Evolutionary conservation across 306 rosid species (phyloP).

Genomic region (Prinsepia uniflora): DNA sequence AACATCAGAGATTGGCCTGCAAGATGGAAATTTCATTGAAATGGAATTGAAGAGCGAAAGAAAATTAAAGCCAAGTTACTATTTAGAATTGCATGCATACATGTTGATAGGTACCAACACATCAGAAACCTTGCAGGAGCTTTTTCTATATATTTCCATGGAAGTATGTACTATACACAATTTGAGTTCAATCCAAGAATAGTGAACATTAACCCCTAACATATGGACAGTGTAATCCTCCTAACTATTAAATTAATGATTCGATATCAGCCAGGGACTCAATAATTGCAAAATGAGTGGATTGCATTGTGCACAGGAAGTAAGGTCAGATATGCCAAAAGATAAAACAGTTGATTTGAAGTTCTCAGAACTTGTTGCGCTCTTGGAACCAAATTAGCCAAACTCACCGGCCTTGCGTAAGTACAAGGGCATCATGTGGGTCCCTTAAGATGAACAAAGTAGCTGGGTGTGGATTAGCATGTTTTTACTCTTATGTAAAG

Average conservation of each 20-base stretch:
- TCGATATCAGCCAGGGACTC: conserved; percentile 18
- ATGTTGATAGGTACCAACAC: conserved; percentile 34
- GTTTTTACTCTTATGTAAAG: conserved; percentile 24
- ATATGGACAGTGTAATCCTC: conserved; percentile 34
- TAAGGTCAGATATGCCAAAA: conserved; percentile 21
- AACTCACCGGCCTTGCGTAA: conserved; percentile 20
- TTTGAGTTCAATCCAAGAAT: conserved; percentile 18
- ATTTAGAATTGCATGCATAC: conserved; percentile 29
- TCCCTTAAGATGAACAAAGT: conserved; percentile 29
- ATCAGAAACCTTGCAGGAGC: conserved; percentile 31
- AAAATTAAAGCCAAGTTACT: conserved; percentile 11
- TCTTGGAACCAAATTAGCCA: conserved; percentile 25
- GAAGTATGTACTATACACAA: neutral
- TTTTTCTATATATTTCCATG: conserved; percentile 25
- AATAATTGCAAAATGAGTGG: conserved; percentile 46
- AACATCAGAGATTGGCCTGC: conserved; percentile 98
- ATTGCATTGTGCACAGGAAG: conserved; percentile 15
- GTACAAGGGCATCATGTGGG: conserved; percentile 23
- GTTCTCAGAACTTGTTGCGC: conserved; percentile 16
- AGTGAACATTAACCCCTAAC: conserved; percentile 29
- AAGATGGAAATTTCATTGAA: conserved; percentile 32
- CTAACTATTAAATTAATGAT: conserved; percentile 19
- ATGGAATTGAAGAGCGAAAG: conserved; percentile 29
- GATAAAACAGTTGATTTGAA: conserved; percentile 16
- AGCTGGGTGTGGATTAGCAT: conserved; percentile 23